Percentiles rank a stretch among this genome's conserved stretches.
Evolutionary conservation across 352 stramenopile species (phyloP).

Genomic region (Blastocystis sp.): DNA sequence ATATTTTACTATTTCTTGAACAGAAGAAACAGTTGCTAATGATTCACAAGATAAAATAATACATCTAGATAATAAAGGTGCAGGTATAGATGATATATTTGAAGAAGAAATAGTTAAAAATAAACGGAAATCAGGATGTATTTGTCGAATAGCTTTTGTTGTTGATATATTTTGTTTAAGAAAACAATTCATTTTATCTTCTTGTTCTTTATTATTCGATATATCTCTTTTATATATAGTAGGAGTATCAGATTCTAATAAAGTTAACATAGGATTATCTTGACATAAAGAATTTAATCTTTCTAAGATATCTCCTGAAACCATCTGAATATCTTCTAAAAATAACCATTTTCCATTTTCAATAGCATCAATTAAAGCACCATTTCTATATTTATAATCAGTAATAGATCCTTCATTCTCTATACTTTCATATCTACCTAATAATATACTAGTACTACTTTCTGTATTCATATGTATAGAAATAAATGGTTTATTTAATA

Average conservation of each 20-base stretch:
- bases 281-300: constrained; percentile 8
- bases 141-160: no score
- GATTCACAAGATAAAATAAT: constrained; percentile 8
- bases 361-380: constrained; percentile 12
- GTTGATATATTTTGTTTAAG: no score
- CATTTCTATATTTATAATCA: constrained; percentile 1
- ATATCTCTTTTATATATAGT: no score
- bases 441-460: background rate
- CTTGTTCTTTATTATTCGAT: no score
- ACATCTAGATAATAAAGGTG: constrained; percentile 6
- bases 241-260: no score
- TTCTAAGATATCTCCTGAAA: constrained; percentile 7
- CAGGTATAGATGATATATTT: no score
- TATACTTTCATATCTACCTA: background rate
- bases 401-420: background rate
- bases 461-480: constrained; percentile 9
- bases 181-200: no score
- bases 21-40: background rate
- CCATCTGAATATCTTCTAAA: constrained; percentile 19
- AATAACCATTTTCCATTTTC: background rate
- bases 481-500: no score
- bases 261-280: constrained; percentile 9
- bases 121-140: no score
- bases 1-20: constrained; percentile 25
- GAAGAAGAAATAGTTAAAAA: no score